phyloP scores from a whole-genome alignment of 2,329 filamentous ascomycete species.

The Orbilia quercus region DNA sequence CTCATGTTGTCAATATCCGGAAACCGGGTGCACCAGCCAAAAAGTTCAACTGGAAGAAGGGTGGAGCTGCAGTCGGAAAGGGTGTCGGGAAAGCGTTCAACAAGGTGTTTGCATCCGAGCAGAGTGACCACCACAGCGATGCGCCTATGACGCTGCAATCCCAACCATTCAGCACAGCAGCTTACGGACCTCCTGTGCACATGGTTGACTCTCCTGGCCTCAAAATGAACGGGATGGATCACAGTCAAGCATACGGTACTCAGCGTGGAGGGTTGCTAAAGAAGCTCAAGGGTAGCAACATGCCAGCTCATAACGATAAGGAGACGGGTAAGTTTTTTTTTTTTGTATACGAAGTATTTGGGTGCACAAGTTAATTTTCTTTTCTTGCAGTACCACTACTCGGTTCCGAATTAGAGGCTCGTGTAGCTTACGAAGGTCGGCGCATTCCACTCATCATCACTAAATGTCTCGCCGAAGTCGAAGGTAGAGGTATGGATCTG shows the following conservation, averaged over 20 bases:
- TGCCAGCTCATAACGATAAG: conserved; percentile 24
- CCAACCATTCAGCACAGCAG: conserved; percentile 46
- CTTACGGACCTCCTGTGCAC: conserved; percentile 51
- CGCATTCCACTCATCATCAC: conserved; percentile 91
- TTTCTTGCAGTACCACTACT: conserved; percentile 72
- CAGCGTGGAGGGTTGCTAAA: conserved; percentile 50
- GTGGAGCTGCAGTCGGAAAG: conserved; percentile 90
- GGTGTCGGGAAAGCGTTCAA: conserved; percentile 94
- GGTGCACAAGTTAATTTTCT: conserved; percentile 6
- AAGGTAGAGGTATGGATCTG: conserved; percentile 93
- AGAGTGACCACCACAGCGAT: conserved; percentile 75
- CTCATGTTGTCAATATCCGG: conserved; percentile 94
- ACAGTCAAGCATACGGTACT: conserved; percentile 45
- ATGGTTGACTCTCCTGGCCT: conserved; percentile 60
- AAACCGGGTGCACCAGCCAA: conserved; percentile 81
- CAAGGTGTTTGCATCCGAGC: conserved; percentile 80
- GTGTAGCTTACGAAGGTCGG: conserved; percentile 86
- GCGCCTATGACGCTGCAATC: conserved; percentile 63
- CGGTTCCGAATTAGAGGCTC: conserved; percentile 85
- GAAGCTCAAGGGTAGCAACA: conserved; percentile 45
- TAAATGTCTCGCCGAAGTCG: conserved; percentile 95
- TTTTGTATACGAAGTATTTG: not conserved
- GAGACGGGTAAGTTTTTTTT: conserved; percentile 30
- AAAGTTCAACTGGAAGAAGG: conserved; percentile 99
- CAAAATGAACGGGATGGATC: conserved; percentile 57